Evolutionary conservation across 352 stramenopile genomes (phyloP).

Genomic region (Pythium phragmiticola): DNA sequence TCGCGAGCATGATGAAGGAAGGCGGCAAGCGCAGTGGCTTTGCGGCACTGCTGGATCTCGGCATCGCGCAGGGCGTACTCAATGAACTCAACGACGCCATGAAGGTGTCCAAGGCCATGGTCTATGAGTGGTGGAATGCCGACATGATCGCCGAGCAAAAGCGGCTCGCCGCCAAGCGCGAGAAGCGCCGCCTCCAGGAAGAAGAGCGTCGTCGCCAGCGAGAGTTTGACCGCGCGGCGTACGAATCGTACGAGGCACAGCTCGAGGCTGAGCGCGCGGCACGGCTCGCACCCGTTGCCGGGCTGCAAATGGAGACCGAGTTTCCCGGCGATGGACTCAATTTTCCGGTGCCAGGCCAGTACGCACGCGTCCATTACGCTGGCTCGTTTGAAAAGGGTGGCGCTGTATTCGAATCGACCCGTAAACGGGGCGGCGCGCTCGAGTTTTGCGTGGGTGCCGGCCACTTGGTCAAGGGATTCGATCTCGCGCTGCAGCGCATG

Average conservation of each 20-base stretch:
- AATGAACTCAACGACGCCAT: constrained; percentile 67
- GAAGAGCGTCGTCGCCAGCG: constrained; percentile 46
- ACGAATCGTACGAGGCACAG: constrained; percentile 41
- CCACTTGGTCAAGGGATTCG: constrained; percentile 68
- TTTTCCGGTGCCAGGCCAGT: constrained; percentile 60
- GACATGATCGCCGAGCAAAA: constrained; percentile 71
- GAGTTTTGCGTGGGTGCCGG: constrained; percentile 75
- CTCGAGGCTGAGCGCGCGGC: constrained; percentile 45
- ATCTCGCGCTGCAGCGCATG: constrained; percentile 70
- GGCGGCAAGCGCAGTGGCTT: constrained; percentile 34
- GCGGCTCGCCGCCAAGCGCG: constrained; percentile 50
- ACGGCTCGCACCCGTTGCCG: constrained; percentile 38
- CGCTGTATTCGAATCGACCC: constrained; percentile 65
- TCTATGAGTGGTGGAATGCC: constrained; percentile 70
- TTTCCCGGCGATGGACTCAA: constrained; percentile 60
- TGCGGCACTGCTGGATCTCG: constrained; percentile 46
- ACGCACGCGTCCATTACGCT: constrained; percentile 69
- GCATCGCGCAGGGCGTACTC: constrained; percentile 61
- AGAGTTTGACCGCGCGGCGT: constrained; percentile 40
- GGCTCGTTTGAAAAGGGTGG: constrained; percentile 50
- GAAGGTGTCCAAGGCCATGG: constrained; percentile 38
- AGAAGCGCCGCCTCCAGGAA: constrained; percentile 45
- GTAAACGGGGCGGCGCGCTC: constrained; percentile 53
- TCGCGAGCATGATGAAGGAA: constrained; percentile 53
- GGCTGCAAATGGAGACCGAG: constrained; percentile 47